These are phyloP conservation scores for Saccharomycopsis malanga DNA, from an alignment of 805 yeast species.

Conservation along the genomic window DNA sequence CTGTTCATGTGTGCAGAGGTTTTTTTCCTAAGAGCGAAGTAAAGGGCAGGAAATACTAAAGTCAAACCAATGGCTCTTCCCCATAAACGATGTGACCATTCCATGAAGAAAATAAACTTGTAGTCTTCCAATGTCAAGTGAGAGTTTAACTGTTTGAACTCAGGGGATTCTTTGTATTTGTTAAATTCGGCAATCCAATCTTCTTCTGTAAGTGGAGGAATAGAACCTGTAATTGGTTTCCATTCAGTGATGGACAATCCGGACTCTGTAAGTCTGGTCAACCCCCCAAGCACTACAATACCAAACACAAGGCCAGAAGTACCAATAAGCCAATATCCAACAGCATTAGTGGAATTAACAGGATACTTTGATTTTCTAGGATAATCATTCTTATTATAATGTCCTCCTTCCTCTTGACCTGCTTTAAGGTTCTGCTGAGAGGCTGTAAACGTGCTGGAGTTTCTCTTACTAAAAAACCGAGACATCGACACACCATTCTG, in stretches of 20 bases:
- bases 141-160: conserved; percentile 80
- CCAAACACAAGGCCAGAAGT: conserved; percentile 88
- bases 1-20: conserved; percentile 62
- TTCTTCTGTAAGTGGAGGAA: conserved; percentile 75
- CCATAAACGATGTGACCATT: conserved; percentile 92
- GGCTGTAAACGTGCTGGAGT: background rate
- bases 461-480: conserved; percentile 1
- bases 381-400: no score
- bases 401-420: background rate
- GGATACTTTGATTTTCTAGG: conserved; percentile 12
- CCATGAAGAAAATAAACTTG: conserved; percentile 93
- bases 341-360: conserved; percentile 45
- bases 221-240: conserved; percentile 94
- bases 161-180: conserved; percentile 82
- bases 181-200: conserved; percentile 85
- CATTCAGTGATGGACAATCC: conserved; percentile 96
- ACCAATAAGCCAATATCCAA: conserved; percentile 85
- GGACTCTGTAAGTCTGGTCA: conserved; percentile 91
- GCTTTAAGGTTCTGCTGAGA: background rate
- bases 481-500: no score
- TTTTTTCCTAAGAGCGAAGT: conserved; percentile 60
- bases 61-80: conserved; percentile 87
- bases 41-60: conserved; percentile 78
- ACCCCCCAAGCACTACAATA: conserved; percentile 92
- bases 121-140: conserved; percentile 87